Percentiles rank a stretch among this genome's conserved stretches.
Evolutionary conservation across 805 yeast species (phyloP).

Genomic region (Jamesozyma spencerorum): DNA sequence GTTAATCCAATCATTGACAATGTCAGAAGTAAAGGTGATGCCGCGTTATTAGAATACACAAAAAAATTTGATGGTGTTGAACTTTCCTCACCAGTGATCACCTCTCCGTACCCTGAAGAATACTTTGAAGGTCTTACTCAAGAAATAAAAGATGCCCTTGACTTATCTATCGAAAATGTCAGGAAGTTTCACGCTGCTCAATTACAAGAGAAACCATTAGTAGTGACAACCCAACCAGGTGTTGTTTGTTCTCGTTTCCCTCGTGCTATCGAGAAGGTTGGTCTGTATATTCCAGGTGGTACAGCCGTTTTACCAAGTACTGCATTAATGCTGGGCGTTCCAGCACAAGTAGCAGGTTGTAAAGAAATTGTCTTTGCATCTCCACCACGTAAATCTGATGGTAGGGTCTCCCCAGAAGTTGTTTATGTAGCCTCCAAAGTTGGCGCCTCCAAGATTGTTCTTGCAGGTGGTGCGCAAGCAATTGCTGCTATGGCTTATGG

Average conservation of each 20-base stretch:
- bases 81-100: constrained; percentile 60
- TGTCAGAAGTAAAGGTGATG: constrained; percentile 73
- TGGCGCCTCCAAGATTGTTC: constrained; percentile 80
- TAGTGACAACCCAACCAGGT: constrained; percentile 90
- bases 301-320: constrained; percentile 97
- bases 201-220: constrained; percentile 58
- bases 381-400: constrained; percentile 84
- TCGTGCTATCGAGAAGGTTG: constrained; percentile 89
- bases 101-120: constrained; percentile 79
- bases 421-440: constrained; percentile 94
- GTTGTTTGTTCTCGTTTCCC: constrained; percentile 91
- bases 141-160: constrained; percentile 74
- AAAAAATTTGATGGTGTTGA: constrained; percentile 83
- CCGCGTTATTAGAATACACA: constrained; percentile 80
- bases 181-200: constrained; percentile 92
- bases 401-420: constrained; percentile 91
- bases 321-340: constrained; percentile 96
- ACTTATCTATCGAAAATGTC: constrained; percentile 80
- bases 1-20: constrained; percentile 82
- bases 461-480: constrained; percentile 99
- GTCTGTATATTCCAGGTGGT: constrained; percentile 97
- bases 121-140: constrained; percentile 65
- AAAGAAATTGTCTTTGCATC: constrained; percentile 85
- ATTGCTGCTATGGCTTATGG: constrained; percentile 99
- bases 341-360: constrained; percentile 97